A percentile compares a stretch with the other conserved stretches of the same genome.
Conservation (phyloP, 2,329 filamentous ascomycete genomes). For the Trichophyton simii region DNA sequence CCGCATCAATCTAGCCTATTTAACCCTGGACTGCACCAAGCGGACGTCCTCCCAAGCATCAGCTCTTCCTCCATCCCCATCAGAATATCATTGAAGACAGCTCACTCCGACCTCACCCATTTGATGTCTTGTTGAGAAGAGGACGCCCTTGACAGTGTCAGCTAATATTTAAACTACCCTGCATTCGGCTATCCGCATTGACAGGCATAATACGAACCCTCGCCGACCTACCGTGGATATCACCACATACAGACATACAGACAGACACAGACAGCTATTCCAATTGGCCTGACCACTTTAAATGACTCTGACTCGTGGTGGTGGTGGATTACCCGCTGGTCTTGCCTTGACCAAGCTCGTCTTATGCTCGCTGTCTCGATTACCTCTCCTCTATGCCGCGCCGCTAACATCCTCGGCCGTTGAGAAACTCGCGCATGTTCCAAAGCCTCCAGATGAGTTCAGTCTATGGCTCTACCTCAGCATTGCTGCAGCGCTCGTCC, state of each 20-base stretch:
- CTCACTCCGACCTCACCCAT: not conserved
- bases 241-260: not conserved
- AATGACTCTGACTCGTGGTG: constrained; percentile 21
- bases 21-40: not conserved
- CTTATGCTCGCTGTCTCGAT: constrained; percentile 24
- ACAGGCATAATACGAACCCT: not conserved
- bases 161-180: not conserved
- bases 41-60: not conserved
- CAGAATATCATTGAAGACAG: not conserved
- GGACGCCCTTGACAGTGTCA: not conserved
- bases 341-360: constrained; percentile 32
- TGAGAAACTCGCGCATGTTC: constrained; percentile 29
- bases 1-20: not conserved
- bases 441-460: constrained; percentile 41
- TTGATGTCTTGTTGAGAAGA: not conserved
- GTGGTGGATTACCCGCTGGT: constrained; percentile 28
- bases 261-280: not conserved
- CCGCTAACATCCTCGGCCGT: constrained; percentile 21
- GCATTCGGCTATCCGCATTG: not conserved
- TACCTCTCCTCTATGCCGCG: constrained; percentile 29
- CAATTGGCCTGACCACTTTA: not conserved
- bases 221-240: not conserved
- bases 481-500: constrained; percentile 65
- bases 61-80: not conserved
- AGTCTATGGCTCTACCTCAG: constrained; percentile 70